These are phyloP conservation scores for Trebouxia gelatinosa DNA, from an alignment of 163 green algal species.

Conservation along the genomic window DNA sequence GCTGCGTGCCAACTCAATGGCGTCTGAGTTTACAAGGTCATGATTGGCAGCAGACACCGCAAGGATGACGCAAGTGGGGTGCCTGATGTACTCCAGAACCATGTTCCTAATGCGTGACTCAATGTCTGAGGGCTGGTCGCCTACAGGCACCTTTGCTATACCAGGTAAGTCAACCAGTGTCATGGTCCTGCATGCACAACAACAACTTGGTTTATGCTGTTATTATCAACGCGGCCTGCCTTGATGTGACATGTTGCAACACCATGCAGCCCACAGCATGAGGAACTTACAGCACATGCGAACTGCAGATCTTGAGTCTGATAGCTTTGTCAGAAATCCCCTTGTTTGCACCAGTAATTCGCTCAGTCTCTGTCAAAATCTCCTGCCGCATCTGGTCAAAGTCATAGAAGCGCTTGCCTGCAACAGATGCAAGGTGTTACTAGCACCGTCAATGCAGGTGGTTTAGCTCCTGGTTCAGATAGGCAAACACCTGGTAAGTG, in stretches of 20 bases:
- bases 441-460: not conserved
- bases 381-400: constrained; percentile 86
- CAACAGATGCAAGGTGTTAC: not conserved
- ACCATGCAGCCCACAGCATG: no score
- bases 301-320: constrained; percentile 89
- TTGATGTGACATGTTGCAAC: no score
- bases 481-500: constrained; percentile 55
- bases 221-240: no score
- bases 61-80: constrained; percentile 91
- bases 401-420: constrained; percentile 80
- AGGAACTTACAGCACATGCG: constrained; percentile 81
- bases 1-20: constrained; percentile 82
- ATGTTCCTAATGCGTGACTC: constrained; percentile 66
- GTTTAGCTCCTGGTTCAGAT: not conserved
- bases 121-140: constrained; percentile 93
- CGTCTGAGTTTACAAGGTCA: constrained; percentile 93
- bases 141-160: constrained; percentile 89
- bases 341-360: constrained; percentile 83
- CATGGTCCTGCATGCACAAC: constrained; percentile 76
- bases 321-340: constrained; percentile 93
- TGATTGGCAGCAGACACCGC: constrained; percentile 92
- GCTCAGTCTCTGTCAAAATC: constrained; percentile 93
- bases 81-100: constrained; percentile 76
- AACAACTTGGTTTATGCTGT: no score
- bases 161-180: constrained; percentile 97